These are phyloP conservation scores for Solanum aculeatissimum DNA, from an alignment of 305 asterid species.

Conservation along the genomic window DNA sequence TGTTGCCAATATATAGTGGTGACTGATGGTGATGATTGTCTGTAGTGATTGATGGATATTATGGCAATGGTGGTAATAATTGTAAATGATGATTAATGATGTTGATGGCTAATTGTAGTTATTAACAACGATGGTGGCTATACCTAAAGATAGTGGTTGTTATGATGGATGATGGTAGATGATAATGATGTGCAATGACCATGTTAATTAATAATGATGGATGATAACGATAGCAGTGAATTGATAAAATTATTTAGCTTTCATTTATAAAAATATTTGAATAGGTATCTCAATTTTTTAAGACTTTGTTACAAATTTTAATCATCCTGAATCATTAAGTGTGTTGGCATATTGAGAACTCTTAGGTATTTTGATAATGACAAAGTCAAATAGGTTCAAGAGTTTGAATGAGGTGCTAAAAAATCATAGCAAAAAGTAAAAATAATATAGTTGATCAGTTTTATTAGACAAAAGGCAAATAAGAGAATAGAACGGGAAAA, in stretches of 20 bases:
- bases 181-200: neutral
- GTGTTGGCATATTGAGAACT: too few relatives aligned
- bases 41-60: neutral
- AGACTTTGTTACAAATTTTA: neutral
- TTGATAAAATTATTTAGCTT: neutral
- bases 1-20: neutral
- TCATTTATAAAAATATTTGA: neutral
- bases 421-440: too few relatives aligned
- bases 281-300: neutral
- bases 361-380: too few relatives aligned
- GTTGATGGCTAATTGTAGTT: neutral
- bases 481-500: too few relatives aligned
- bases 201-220: neutral
- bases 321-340: too few relatives aligned
- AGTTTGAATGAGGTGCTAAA: too few relatives aligned
- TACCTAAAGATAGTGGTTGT: neutral
- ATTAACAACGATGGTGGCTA: neutral
- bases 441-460: too few relatives aligned
- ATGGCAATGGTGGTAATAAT: neutral
- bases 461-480: too few relatives aligned
- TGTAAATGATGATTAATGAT: neutral
- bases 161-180: neutral
- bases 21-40: neutral
- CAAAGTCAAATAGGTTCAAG: too few relatives aligned
- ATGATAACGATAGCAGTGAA: neutral